Conservation (phyloP, 495 filamentous ascomycete genomes). For the Sabuloglossum arenarium region DNA sequence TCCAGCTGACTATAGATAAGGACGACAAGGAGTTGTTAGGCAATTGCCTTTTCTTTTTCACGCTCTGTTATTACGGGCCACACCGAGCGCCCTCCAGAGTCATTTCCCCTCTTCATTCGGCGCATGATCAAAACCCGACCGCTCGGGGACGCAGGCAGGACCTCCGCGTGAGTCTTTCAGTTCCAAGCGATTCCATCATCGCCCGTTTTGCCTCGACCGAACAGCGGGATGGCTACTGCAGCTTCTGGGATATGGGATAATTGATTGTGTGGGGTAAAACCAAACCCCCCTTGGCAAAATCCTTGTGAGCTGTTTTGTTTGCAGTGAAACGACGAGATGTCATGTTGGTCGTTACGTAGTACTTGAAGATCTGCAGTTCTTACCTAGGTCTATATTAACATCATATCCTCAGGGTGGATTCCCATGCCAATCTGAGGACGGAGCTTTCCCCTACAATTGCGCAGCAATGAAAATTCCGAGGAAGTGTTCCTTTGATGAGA, state of each 20-base stretch:
- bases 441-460: no score
- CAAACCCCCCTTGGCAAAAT: background rate
- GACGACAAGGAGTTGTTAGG: background rate
- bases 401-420: no score
- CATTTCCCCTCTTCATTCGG: background rate
- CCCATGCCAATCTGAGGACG: no score
- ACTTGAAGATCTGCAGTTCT: no score
- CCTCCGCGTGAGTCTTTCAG: background rate
- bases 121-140: background rate
- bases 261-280: background rate
- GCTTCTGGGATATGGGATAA: background rate
- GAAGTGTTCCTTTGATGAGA: no score
- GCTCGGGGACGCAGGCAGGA: background rate
- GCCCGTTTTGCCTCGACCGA: background rate
- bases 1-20: background rate
- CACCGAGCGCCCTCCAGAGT: background rate
- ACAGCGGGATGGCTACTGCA: background rate
- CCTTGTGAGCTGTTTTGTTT: background rate
- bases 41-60: background rate
- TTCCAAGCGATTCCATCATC: conserved; percentile 3
- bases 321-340: background rate
- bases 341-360: background rate
- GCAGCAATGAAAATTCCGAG: no score
- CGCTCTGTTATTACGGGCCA: background rate
- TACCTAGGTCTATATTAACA: no score